Evolutionary conservation across 2,329 filamentous ascomycete species (phyloP).

Genomic region (Monosporascus sp.): DNA sequence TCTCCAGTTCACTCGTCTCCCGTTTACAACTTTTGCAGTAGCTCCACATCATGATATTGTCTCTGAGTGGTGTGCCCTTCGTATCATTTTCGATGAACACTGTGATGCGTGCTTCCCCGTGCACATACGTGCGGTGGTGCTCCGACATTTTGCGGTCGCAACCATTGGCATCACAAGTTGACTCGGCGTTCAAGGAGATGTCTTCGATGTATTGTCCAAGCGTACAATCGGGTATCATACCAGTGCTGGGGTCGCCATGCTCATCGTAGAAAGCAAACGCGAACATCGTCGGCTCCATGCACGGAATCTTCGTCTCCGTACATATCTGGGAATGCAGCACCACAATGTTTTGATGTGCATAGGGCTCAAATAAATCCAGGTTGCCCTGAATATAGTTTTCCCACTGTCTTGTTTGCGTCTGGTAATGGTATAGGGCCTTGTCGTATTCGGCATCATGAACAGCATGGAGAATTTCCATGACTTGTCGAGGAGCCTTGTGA

Average conservation of each 20-base stretch:
- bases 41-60: slow-evolving; percentile 95
- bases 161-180: slow-evolving; percentile 74
- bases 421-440: slow-evolving; percentile 87
- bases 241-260: slow-evolving; percentile 58
- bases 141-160: slow-evolving; percentile 87
- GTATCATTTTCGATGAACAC: slow-evolving; percentile 73
- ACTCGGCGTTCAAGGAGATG: slow-evolving; percentile 68
- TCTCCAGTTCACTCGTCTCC: slow-evolving; percentile 81
- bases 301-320: slow-evolving; percentile 88
- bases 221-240: slow-evolving; percentile 80
- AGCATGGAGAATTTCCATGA: slow-evolving; percentile 89
- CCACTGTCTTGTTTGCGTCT: slow-evolving; percentile 93
- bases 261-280: slow-evolving; percentile 93
- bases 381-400: slow-evolving; percentile 90
- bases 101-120: slow-evolving; percentile 89
- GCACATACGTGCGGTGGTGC: slow-evolving; percentile 94
- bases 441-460: slow-evolving; percentile 97
- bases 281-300: slow-evolving; percentile 83
- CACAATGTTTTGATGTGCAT: slow-evolving; percentile 92
- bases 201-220: slow-evolving; percentile 94
- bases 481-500: slow-evolving; percentile 73
- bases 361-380: slow-evolving; percentile 85
- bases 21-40: slow-evolving; percentile 88
- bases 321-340: slow-evolving; percentile 92
- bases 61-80: slow-evolving; percentile 36